Evolutionary conservation across 1,284 basidiomycete genomes (phyloP), one percentile per base, ranked within the genome.

Genomic region (Xanthoconium separans): DNA sequence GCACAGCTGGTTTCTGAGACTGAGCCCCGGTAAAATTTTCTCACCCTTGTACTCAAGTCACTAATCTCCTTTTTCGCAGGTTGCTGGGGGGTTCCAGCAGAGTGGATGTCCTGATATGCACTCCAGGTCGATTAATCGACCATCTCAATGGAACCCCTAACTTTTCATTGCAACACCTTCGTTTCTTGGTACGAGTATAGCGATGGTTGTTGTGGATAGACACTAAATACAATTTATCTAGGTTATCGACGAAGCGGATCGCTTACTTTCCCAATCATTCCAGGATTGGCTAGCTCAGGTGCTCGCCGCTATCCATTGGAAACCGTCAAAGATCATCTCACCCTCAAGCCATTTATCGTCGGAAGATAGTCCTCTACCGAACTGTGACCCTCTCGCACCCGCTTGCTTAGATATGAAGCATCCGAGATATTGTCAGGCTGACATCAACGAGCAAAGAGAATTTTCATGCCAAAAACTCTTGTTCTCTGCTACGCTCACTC

Each of bases 181-280:
- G 96, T 27, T 99, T 95, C 72, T 75, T 99, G 53, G 94, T 92
- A 58, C 12, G 58, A 36, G 27, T 33, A 13, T 7, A 13, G 51
- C 34, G 24, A 22, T 33, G 12, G 18, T n/a, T 39, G 16, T 30
- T 13, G 20, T 36, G 13, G 13, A 27, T 51, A 50, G 24, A 58
- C 45, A 30, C 60, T 8, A 59, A 27, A 46, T 13, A 37, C 20
- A 20, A 47, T 29, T 20, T 20, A 49, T 16, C 3, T 58, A 95
- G 92, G 86, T 99, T 18, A 93, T 99, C 53, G 97, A 99, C 69
- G 97, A 99, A 75, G 97, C 97, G 0, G 97, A 99, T 69, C 83
- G 95, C 22, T 79, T 99, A 3, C 80, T 99, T 6, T 91, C 91
- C 8, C 95, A 98, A 69, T 94, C 92, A 2, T 98, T 98, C 73